A percentile compares a stretch with the other conserved stretches of the same genome.
These are phyloP conservation scores for Scleroderma citrinum DNA, from an alignment of 768 basidiomycete species.

Conservation along the genomic window DNA sequence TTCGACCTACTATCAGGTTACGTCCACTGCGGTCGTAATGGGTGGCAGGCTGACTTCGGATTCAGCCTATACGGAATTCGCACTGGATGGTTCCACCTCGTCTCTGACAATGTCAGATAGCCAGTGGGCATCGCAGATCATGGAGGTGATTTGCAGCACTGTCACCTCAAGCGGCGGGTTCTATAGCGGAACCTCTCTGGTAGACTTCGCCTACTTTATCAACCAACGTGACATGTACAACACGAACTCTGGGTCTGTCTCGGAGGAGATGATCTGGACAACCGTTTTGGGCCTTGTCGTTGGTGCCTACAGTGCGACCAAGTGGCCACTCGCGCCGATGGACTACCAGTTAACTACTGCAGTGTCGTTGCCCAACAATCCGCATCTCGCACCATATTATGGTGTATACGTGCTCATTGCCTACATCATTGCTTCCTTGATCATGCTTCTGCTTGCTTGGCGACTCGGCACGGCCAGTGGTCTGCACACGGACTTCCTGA, in stretches of 20 bases:
- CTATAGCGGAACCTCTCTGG: background rate
- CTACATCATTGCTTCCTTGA: slow-evolving; percentile 8
- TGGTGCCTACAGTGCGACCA: no score
- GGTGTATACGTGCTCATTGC: no score
- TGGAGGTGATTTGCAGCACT: slow-evolving; percentile 6
- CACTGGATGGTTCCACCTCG: slow-evolving; percentile 11
- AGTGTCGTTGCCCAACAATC: no score
- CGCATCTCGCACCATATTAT: no score
- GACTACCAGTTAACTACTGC: no score
- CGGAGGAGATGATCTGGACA: no score
- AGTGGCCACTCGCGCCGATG: no score
- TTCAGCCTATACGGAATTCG: slow-evolving; percentile 7
- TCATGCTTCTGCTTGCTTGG: slow-evolving; percentile 7
- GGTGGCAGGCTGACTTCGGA: slow-evolving; percentile 6
- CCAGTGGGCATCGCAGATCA: slow-evolving; percentile 16
- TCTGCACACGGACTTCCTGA: slow-evolving; percentile 7
- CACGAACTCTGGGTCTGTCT: no score
- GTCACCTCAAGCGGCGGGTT: background rate
- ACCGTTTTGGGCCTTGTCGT: no score
- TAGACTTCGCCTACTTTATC: slow-evolving; percentile 3
- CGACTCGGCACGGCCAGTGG: slow-evolving; percentile 2
- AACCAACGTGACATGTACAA: slow-evolving; percentile 3
- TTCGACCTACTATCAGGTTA: slow-evolving; percentile 1
- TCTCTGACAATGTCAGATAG: slow-evolving; percentile 6
- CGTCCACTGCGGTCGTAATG: slow-evolving; percentile 7